A percentile compares a stretch with the other conserved stretches of the same genome.
phyloP scores from a whole-genome alignment of 202 grass and related monocot species.

The Sporobolus alterniflorus region DNA sequence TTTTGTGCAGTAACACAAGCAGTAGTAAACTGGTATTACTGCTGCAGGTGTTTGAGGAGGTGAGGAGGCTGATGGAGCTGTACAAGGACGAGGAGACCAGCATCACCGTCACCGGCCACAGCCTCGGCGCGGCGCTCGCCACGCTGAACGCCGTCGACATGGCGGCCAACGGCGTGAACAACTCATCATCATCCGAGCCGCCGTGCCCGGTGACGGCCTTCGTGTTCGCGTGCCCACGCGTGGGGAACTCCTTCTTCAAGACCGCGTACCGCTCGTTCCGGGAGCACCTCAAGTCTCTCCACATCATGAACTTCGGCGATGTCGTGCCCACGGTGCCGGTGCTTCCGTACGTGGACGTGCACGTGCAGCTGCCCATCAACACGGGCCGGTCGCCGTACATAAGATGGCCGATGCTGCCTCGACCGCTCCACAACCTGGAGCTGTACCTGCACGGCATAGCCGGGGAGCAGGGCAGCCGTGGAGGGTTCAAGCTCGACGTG shows the following conservation, averaged over 20 bases:
- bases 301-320: slow-evolving; percentile 48
- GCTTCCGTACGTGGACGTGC: slow-evolving; percentile 44
- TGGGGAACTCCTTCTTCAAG: slow-evolving; percentile 41
- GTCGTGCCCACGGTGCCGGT: slow-evolving; percentile 27
- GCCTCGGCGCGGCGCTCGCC: slow-evolving; percentile 8
- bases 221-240: slow-evolving; percentile 64
- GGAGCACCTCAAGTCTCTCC: slow-evolving; percentile 39
- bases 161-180: slow-evolving; percentile 12
- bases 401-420: not conserved
- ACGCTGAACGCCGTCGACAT: slow-evolving; percentile 14
- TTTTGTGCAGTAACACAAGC: not conserved
- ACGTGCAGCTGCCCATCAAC: slow-evolving; percentile 38
- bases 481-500: slow-evolving; percentile 49
- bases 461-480: slow-evolving; percentile 41
- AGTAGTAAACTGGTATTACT: no score
- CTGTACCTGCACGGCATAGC: slow-evolving; percentile 66
- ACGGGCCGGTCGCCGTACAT: slow-evolving; percentile 44
- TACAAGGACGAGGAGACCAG: slow-evolving; percentile 11
- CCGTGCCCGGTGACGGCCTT: slow-evolving; percentile 39
- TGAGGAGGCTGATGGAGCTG: not conserved
- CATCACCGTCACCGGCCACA: slow-evolving; percentile 21
- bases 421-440: slow-evolving; percentile 55
- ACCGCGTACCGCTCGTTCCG: not conserved
- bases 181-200: not conserved
- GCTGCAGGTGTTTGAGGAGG: not conserved